A percentile compares a stretch with the other conserved stretches of the same genome.
phyloP scores from a whole-genome alignment of 768 basidiomycete species.

The Rhodosporidiobolus odoratus region DNA sequence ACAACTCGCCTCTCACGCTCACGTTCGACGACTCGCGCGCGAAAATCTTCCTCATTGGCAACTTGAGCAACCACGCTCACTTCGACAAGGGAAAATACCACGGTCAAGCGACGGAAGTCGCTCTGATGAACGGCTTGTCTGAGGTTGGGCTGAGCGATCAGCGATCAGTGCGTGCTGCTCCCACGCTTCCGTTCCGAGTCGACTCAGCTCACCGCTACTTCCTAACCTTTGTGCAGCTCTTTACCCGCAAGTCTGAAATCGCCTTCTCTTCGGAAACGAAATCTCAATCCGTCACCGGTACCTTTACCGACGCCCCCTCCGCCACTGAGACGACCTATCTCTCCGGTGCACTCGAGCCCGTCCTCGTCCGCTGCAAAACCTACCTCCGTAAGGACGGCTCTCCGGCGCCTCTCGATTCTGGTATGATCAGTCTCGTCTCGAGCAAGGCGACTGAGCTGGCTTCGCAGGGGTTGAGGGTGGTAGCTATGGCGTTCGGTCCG shows the following conservation, averaged over 20 bases:
- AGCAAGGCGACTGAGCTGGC: conserved; percentile 71
- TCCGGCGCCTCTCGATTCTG: conserved; percentile 59
- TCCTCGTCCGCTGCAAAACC: conserved; percentile 79
- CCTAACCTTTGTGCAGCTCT: conserved; percentile 36
- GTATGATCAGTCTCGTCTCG: no score
- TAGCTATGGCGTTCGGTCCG: conserved; percentile 83
- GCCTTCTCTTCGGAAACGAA: conserved; percentile 96
- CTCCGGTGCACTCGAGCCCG: conserved; percentile 94
- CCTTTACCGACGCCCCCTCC: conserved; percentile 52
- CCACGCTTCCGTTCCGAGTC: no score
- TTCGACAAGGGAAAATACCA: conserved; percentile 66
- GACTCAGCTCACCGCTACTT: neutral
- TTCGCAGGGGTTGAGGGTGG: conserved; percentile 73
- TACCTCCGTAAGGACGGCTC: conserved; percentile 61
- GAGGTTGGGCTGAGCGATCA: conserved; percentile 65
- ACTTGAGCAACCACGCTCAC: conserved; percentile 83
- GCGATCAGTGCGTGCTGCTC: conserved; percentile 56
- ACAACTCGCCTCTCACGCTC: conserved; percentile 50
- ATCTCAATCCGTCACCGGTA: conserved; percentile 96
- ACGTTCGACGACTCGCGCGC: conserved; percentile 50
- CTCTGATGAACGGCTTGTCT: conserved; percentile 71
- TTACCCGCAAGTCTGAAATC: conserved; percentile 57
- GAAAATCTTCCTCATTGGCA: conserved; percentile 77
- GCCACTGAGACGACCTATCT: conserved; percentile 86
- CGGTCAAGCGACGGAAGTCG: conserved; percentile 91